phyloP scores from a whole-genome alignment of 345 rosid species.

The Adansonia digitata region DNA sequence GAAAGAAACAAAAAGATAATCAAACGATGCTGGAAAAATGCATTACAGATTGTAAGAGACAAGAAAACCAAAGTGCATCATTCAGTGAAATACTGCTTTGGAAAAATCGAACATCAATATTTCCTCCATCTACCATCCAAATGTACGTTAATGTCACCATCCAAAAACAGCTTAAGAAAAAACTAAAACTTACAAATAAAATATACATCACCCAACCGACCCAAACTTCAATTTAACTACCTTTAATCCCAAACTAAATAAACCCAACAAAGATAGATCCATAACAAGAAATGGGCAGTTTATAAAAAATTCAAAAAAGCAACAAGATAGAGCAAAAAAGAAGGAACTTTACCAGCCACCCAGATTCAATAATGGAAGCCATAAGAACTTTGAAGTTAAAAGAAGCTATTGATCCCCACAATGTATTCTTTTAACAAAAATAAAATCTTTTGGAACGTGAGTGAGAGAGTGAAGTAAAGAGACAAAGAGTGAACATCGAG shows the following conservation, averaged over 20 bases:
- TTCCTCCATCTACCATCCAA: background rate
- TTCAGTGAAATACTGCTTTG: background rate
- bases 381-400: constrained; percentile 28
- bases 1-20: too few species aligned
- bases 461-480: constrained; percentile 10
- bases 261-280: constrained; percentile 7
- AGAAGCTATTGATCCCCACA: background rate
- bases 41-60: background rate
- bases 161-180: background rate
- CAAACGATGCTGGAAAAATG: background rate
- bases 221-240: background rate
- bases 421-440: background rate
- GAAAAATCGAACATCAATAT: background rate
- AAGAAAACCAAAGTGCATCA: constrained; percentile 2
- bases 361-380: constrained; percentile 70
- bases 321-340: constrained; percentile 10
- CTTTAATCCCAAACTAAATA: background rate
- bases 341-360: constrained; percentile 67
- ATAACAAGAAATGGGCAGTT: constrained; percentile 10
- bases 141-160: background rate
- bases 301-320: background rate
- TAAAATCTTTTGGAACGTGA: background rate
- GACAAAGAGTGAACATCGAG: constrained; percentile 13
- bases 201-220: background rate
- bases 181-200: background rate